phyloP scores from a whole-genome alignment of 2,329 filamentous ascomycete species.

The Colletotrichum orchidophilum region DNA sequence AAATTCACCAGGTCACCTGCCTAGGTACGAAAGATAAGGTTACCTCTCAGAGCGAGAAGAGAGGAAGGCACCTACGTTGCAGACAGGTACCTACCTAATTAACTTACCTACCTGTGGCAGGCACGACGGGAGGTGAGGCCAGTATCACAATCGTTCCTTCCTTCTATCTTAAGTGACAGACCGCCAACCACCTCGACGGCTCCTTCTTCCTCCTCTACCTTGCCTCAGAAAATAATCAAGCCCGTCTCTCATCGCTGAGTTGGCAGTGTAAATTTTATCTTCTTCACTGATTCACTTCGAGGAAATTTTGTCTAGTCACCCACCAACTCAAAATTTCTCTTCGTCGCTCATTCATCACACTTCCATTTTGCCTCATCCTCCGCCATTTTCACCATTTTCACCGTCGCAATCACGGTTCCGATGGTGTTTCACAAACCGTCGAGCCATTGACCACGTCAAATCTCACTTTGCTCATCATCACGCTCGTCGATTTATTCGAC shows the following conservation, averaged over 20 bases:
- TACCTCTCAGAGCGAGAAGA: neutral
- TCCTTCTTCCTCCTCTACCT: neutral
- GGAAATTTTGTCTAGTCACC: neutral
- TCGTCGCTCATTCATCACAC: neutral
- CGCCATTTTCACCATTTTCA: neutral
- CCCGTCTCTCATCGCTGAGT: neutral
- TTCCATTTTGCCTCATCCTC: neutral
- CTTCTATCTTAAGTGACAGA: neutral
- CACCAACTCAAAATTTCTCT: neutral
- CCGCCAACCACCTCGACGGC: neutral
- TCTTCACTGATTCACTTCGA: neutral
- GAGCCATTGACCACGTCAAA: neutral
- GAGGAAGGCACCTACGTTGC: neutral
- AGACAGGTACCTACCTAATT: neutral
- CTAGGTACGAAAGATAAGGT: too few species aligned
- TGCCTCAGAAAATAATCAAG: neutral
- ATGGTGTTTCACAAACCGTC: neutral
- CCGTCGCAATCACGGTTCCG: neutral
- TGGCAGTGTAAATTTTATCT: neutral
- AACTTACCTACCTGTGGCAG: neutral
- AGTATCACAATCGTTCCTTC: slow-evolving; percentile 12
- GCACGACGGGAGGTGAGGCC: neutral
- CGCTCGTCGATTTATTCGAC: neutral
- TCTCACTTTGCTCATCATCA: neutral
- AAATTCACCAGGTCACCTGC: neutral